A percentile compares a stretch with the other conserved stretches of the same genome.
These are phyloP conservation scores for Antarctomyces pellizariae DNA, from an alignment of 495 filamentous ascomycete species.

Conservation along the genomic window DNA sequence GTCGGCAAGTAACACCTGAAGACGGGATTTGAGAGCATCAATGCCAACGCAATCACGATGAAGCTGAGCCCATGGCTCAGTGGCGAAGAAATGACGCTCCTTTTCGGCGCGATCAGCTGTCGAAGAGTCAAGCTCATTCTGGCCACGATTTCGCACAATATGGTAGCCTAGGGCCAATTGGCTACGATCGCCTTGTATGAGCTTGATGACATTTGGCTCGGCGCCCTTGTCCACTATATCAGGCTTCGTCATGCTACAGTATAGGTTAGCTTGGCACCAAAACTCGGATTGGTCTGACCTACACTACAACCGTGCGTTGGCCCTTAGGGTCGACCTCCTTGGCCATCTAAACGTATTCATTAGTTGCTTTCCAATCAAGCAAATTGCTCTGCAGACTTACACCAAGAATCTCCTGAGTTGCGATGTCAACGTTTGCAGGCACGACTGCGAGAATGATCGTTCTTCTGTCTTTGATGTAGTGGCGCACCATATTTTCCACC, in stretches of 20 bases:
- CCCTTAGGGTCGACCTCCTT: conserved; percentile 23
- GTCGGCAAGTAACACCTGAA: conserved; percentile 20
- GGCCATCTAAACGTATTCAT: conserved; percentile 24
- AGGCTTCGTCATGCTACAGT: conserved; percentile 28
- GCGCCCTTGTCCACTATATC: conserved; percentile 30
- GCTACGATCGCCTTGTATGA: conserved; percentile 21
- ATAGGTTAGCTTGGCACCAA: not conserved
- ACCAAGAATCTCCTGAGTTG: conserved; percentile 36
- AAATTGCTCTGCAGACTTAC: too few species aligned
- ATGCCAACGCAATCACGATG: conserved; percentile 25
- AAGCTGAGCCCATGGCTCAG: conserved; percentile 21
- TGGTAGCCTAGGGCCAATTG: conserved; percentile 28
- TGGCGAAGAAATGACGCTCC: conserved; percentile 18
- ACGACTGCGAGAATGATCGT: conserved; percentile 35
- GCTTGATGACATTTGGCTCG: conserved; percentile 19
- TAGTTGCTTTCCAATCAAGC: too few species aligned
- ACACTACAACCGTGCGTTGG: conserved; percentile 29
- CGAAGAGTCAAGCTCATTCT: conserved; percentile 13
- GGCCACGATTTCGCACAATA: conserved; percentile 29
- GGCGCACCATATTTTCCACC: conserved; percentile 27
- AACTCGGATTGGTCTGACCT: not conserved
- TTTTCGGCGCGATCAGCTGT: conserved; percentile 11
- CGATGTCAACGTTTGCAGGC: conserved; percentile 34
- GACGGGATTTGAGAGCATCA: conserved; percentile 19
- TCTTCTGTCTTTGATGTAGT: conserved; percentile 27